Evolutionary conservation across 2,329 filamentous ascomycete species (phyloP).

Genomic region (Tolypocladium capitatum): DNA sequence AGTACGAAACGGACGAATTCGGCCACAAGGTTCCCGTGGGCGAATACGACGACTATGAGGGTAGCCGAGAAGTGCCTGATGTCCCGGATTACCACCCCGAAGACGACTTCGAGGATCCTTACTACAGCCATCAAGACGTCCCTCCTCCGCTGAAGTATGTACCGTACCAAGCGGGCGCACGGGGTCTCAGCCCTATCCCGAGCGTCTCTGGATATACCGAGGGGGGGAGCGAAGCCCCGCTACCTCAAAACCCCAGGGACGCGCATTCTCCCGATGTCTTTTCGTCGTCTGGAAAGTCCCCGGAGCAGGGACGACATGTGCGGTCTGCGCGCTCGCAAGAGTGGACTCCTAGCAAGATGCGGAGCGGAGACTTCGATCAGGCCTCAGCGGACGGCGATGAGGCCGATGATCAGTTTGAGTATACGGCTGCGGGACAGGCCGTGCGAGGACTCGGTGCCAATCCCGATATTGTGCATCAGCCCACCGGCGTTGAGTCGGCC

Average conservation of each 20-base stretch:
- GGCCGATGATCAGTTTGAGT: constrained; percentile 44
- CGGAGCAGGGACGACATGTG: constrained; percentile 18
- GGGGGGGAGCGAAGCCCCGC: constrained; percentile 45
- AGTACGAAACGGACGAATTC: constrained; percentile 33
- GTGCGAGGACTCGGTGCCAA: constrained; percentile 60
- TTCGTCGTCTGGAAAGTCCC: constrained; percentile 49
- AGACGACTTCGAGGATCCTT: constrained; percentile 28
- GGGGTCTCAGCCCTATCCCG: constrained; percentile 76
- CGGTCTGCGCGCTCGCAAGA: constrained; percentile 21
- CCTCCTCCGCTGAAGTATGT: constrained; percentile 51
- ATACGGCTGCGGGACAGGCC: constrained; percentile 51
- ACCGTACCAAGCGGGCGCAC: constrained; percentile 55
- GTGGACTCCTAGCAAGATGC: constrained; percentile 26
- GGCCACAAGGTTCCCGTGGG: constrained; percentile 28
- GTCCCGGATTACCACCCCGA: constrained; percentile 24
- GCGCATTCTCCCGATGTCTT: constrained; percentile 38
- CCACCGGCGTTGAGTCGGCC: constrained; percentile 67
- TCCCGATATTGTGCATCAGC: constrained; percentile 61
- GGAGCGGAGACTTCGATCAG: constrained; percentile 39
- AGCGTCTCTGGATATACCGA: constrained; percentile 81
- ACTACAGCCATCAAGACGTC: constrained; percentile 48
- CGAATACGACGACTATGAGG: constrained; percentile 31
- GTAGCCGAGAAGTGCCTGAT: constrained; percentile 13
- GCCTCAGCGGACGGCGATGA: constrained; percentile 41
- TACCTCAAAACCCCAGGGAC: constrained; percentile 43